Base-by-base conservation (phyloP, 805 yeast genomes). In the Cyberlindnera meyerae region DNA sequence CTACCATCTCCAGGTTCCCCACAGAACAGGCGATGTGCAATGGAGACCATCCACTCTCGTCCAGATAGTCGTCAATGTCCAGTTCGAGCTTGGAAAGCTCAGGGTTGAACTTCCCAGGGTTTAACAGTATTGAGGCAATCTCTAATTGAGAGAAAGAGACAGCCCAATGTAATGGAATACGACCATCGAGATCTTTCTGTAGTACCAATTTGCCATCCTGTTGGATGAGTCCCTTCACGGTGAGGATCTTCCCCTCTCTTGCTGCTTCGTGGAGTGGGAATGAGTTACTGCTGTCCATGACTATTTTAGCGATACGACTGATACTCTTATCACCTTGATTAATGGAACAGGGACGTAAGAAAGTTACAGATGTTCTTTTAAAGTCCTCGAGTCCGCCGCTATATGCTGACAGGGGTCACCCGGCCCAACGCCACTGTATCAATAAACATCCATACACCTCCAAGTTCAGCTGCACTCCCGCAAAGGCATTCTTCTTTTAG, bases 161-260 rank as follows among this genome's bases (percentile, higher is more conserved):
- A 1, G 96, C 96, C 96, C 96, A 89, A 57, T 86, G 94, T 32
- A 88, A 62, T 2, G 96, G 82, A 3, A 83, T 77, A 45, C 97
- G 70, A 2, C 78, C 80, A 52, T 88, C 96, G 3, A 68, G 71
- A 57, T 89, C 97, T 42, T 58, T 66, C 12, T 51, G 34, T 3
- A 70, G 47, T 1, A 74, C 71, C 11, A 65, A 52, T 22, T 67
- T 62, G 7, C 86, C 81, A 31, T 72, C 29, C 27, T 50, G 40
- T 7, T 45, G 20, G 1, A 85, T 52, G 2, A 81, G 49, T 3
- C 70, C 68, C 42, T 68, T 67, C 11, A 77, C 85, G 6, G 69
- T 62, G 14, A 68, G 58, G 4, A 65, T 50, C 31, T 83, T 70
- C 28, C 78, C 78, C 14, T 79, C 79, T 47, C 77, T 68, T 6